Percentiles rank a stretch among this genome's conserved stretches.
Conservation (phyloP, 768 basidiomycete genomes). For the Termitomyces sp. region DNA sequence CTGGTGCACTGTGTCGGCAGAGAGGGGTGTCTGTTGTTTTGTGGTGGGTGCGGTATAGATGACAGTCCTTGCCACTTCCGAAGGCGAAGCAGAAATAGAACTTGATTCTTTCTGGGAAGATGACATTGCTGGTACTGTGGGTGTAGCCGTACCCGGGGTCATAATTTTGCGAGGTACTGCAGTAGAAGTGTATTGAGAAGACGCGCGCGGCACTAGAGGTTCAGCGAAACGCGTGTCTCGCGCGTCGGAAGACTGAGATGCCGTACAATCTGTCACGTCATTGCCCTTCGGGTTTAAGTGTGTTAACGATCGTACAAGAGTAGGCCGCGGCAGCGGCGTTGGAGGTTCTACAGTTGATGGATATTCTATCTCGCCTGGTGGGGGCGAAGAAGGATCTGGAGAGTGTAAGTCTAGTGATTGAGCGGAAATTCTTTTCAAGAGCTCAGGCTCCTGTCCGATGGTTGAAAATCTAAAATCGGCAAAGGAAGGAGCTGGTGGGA, state of each 20-base stretch:
- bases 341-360: slow-evolving; percentile 6
- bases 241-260: background rate
- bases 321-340: slow-evolving; percentile 9
- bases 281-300: background rate
- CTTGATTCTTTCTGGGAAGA: background rate
- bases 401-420: slow-evolving; percentile 13
- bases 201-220: too few species aligned
- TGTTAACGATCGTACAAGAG: slow-evolving; percentile 15
- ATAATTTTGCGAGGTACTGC: background rate
- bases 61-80: background rate
- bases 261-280: background rate
- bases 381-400: slow-evolving; percentile 17
- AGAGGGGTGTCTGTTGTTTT: background rate
- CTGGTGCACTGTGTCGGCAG: background rate
- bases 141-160: too few species aligned
- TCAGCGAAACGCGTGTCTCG: background rate
- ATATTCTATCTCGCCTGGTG: slow-evolving; percentile 9
- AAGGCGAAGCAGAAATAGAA: background rate
- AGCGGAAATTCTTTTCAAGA: slow-evolving; percentile 45
- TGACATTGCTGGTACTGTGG: background rate
- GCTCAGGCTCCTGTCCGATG: slow-evolving; percentile 49
- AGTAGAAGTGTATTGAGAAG: background rate
- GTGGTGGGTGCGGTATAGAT: background rate
- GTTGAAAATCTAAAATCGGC: slow-evolving; percentile 41
- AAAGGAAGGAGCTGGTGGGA: slow-evolving; percentile 32